Conservation (phyloP, 2,329 filamentous ascomycete species). For the Xylariaceae sp. region DNA sequence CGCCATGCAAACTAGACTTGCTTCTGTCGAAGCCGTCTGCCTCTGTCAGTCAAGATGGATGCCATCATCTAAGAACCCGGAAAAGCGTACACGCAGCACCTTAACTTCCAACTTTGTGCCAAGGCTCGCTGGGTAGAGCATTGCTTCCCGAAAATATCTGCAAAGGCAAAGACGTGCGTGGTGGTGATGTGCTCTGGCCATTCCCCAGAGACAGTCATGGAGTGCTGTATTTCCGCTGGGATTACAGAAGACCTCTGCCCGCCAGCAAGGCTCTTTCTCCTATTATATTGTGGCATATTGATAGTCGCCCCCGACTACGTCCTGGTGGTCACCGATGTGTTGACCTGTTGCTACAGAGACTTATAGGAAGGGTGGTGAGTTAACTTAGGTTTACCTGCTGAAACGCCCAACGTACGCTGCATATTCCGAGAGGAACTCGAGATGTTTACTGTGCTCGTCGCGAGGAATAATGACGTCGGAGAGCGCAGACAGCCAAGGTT, state of each 20-base stretch:
- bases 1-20: no score
- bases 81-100: conserved; percentile 1
- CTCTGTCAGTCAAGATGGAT: no score
- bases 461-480: no score
- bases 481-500: no score
- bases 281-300: neutral
- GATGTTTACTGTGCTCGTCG: no score
- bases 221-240: conserved; percentile 2
- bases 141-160: neutral
- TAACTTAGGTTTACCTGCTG: no score
- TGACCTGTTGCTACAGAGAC: no score
- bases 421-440: no score
- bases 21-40: no score
- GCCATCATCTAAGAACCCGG: no score
- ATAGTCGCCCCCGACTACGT: conserved; percentile 4
- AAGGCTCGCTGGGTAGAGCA: conserved; percentile 1
- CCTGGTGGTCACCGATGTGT: neutral
- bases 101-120: conserved; percentile 1
- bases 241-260: neutral
- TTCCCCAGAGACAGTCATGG: conserved; percentile 1
- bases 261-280: neutral
- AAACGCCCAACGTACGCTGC: no score
- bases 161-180: neutral
- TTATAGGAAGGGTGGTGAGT: no score
- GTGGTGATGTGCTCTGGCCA: neutral